These are phyloP conservation scores for Wickerhamomyces subpelliculosus DNA, from an alignment of 805 yeast genomes.

Conservation along the genomic window DNA sequence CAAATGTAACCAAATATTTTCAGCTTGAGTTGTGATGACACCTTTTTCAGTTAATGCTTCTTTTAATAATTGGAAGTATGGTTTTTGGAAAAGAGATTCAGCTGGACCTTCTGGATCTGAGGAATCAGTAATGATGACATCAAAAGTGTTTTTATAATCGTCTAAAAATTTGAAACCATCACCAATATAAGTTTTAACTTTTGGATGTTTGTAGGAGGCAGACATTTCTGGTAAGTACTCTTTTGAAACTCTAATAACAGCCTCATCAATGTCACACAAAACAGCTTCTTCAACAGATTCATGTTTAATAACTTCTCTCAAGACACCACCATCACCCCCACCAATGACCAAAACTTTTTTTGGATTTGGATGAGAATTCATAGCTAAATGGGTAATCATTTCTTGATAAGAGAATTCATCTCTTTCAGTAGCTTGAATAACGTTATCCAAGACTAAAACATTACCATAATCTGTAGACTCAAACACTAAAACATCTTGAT, in stretches of 20 bases:
- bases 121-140: conserved; percentile 94
- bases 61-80: conserved; percentile 76
- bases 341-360: conserved; percentile 92
- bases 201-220: conserved; percentile 76
- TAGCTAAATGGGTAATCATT: conserved; percentile 92
- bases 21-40: conserved; percentile 90
- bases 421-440: conserved; percentile 93
- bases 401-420: conserved; percentile 98
- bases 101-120: conserved; percentile 99
- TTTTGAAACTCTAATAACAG: conserved; percentile 82
- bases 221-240: conserved; percentile 85
- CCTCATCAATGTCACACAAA: conserved; percentile 92
- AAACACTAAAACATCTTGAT: conserved; percentile 91
- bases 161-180: conserved; percentile 96
- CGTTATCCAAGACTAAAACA: conserved; percentile 90
- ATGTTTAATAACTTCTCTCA: conserved; percentile 91
- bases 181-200: conserved; percentile 85
- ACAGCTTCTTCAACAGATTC: conserved; percentile 79
- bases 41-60: conserved; percentile 92
- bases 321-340: conserved; percentile 99
- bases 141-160: conserved; percentile 78
- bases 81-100: conserved; percentile 84
- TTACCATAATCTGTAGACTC: conserved; percentile 92
- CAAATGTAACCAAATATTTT: conserved; percentile 89
- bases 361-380: conserved; percentile 92